Conservation (phyloP, 768 basidiomycete species). For the Boletus rubescentipes region DNA sequence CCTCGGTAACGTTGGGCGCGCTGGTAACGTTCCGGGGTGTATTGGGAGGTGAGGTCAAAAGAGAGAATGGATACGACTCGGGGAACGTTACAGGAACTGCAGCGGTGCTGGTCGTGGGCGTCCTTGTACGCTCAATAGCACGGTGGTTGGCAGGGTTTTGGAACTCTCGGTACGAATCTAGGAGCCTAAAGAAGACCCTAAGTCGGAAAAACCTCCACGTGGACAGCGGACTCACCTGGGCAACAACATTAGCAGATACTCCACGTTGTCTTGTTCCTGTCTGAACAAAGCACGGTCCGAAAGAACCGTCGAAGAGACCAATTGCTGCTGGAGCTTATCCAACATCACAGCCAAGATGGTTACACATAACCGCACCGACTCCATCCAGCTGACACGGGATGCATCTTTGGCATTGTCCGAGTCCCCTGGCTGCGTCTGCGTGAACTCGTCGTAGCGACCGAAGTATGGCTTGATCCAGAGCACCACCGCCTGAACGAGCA, state of each 20-base stretch:
- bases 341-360: constrained; percentile 88
- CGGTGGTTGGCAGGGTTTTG: constrained; percentile 63
- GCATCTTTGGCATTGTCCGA: constrained; percentile 64
- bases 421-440: constrained; percentile 61
- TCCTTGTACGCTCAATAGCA: constrained; percentile 67
- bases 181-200: constrained; percentile 47
- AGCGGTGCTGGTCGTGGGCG: constrained; percentile 56
- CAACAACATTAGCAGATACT: constrained; percentile 76
- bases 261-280: constrained; percentile 91
- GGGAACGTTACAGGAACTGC: constrained; percentile 82
- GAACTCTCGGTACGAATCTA: constrained; percentile 88
- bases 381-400: constrained; percentile 85
- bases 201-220: not conserved
- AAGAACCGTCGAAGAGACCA: constrained; percentile 64
- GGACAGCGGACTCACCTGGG: constrained; percentile 59
- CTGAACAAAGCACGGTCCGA: constrained; percentile 59
- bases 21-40: constrained; percentile 43
- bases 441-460: constrained; percentile 85
- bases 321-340: constrained; percentile 81
- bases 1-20: constrained; percentile 42
- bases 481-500: constrained; percentile 84
- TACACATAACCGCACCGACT: constrained; percentile 85
- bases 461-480: constrained; percentile 96
- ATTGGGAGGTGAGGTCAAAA: constrained; percentile 68
- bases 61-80: constrained; percentile 89